A percentile compares a stretch with the other conserved stretches of the same genome.
Evolutionary conservation across 106 monocot species (phyloP).

Genomic region (Agapanthus africanus): DNA sequence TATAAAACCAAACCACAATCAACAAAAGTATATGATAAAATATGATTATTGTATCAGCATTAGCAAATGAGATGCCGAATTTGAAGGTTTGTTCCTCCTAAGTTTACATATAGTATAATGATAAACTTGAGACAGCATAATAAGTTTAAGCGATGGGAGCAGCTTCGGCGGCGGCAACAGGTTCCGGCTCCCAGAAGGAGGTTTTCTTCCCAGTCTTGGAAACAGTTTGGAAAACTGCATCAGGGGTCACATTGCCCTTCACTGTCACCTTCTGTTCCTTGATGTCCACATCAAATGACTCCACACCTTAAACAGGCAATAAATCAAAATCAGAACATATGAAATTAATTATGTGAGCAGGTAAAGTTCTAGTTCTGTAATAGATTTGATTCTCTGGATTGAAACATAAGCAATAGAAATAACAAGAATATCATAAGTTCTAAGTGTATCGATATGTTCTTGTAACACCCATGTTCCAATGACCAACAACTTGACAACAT

Average conservation of each 20-base stretch:
- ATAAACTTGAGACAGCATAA: background rate
- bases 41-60: background rate
- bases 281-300: constrained; percentile 41
- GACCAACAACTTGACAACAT: too few relatives aligned
- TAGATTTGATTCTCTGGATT: too few relatives aligned
- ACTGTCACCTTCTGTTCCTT: constrained; percentile 56
- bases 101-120: background rate
- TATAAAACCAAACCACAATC: too few relatives aligned
- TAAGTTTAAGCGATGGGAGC: background rate
- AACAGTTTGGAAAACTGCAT: constrained; percentile 54
- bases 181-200: constrained; percentile 31
- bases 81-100: background rate
- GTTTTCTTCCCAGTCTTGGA: constrained; percentile 58
- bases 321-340: too few relatives aligned
- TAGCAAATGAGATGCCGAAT: background rate
- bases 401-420: too few relatives aligned
- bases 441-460: too few relatives aligned
- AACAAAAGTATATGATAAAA: too few relatives aligned
- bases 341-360: too few relatives aligned
- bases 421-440: too few relatives aligned
- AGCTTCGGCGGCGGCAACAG: background rate
- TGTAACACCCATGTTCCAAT: too few relatives aligned
- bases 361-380: too few relatives aligned
- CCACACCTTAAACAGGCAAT: constrained; percentile 40
- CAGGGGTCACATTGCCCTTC: constrained; percentile 54